Evolutionary conservation across 805 yeast species (phyloP).

Genomic region (Spathaspora passalidarum): DNA sequence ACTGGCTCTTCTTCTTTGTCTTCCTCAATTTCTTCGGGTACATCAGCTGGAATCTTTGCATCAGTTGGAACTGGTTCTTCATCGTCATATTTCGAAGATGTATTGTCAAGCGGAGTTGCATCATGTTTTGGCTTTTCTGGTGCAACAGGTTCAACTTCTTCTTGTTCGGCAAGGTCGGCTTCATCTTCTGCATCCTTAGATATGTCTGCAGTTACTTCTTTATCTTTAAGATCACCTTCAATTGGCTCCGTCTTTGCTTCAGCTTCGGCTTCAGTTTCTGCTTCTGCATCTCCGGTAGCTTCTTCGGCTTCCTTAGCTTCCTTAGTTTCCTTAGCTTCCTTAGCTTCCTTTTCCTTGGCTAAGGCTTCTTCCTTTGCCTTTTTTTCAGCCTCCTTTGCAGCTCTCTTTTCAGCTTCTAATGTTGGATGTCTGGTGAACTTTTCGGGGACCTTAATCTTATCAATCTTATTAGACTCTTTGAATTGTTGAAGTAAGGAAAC

Average conservation of each 20-base stretch:
- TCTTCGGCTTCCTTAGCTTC: slow-evolving; percentile 25
- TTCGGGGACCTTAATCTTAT: slow-evolving; percentile 35
- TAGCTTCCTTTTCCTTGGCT: slow-evolving; percentile 12
- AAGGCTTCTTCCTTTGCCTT: slow-evolving; percentile 21
- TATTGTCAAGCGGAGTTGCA: slow-evolving; percentile 6
- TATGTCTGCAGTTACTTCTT: slow-evolving; percentile 10
- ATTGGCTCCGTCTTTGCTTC: slow-evolving; percentile 8
- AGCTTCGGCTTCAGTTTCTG: slow-evolving; percentile 16
- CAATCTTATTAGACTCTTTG: slow-evolving; percentile 30
- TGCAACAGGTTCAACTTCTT: slow-evolving; percentile 11
- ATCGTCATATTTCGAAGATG: not conserved
- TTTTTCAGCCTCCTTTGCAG: slow-evolving; percentile 42
- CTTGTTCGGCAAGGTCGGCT: slow-evolving; percentile 9
- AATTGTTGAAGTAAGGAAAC: slow-evolving; percentile 32
- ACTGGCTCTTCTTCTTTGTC: not conserved
- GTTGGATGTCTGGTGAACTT: slow-evolving; percentile 40
- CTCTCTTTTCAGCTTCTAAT: slow-evolving; percentile 25
- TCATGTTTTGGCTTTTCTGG: slow-evolving; percentile 10
- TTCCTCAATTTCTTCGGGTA: slow-evolving; percentile 7
- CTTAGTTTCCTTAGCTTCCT: slow-evolving; percentile 13
- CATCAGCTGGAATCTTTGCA: slow-evolving; percentile 19
- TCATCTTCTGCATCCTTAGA: slow-evolving; percentile 10
- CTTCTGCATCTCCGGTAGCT: slow-evolving; percentile 18
- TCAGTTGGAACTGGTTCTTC: slow-evolving; percentile 12
- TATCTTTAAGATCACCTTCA: slow-evolving; percentile 12